A percentile compares a stretch with the other conserved stretches of the same genome.
Evolutionary conservation across 1,284 basidiomycete species (phyloP).

Genomic region (Cutaneotrichosporon sp.): DNA sequence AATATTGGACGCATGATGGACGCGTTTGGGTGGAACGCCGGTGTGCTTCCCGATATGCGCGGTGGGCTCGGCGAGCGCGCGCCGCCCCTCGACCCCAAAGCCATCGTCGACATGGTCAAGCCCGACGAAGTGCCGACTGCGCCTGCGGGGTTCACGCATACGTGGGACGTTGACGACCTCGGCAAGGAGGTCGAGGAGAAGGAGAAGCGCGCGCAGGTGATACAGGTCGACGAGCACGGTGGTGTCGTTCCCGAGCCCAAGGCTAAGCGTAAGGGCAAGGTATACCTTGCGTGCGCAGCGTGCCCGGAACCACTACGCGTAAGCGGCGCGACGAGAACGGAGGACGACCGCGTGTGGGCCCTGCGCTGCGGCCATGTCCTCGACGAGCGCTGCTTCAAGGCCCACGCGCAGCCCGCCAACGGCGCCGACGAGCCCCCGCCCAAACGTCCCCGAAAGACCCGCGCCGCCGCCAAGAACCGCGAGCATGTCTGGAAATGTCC

Average conservation of each 20-base stretch:
- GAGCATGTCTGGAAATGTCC: constrained; percentile 36
- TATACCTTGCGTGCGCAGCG: constrained; percentile 34
- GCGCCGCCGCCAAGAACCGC: constrained; percentile 2
- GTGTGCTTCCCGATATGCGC: neutral
- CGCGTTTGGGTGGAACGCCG: neutral
- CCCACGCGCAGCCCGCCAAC: constrained; percentile 5
- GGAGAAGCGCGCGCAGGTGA: neutral
- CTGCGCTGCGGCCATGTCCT: constrained; percentile 47
- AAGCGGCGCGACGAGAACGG: constrained; percentile 27
- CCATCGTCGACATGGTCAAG: constrained; percentile 22
- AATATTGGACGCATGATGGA: neutral
- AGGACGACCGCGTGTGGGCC: constrained; percentile 38
- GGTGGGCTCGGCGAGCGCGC: neutral
- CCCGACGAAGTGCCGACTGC: constrained; percentile 9
- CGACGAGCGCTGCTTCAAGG: constrained; percentile 41
- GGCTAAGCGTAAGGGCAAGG: constrained; percentile 10
- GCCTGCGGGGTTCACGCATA: constrained; percentile 18
- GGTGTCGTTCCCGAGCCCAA: constrained; percentile 16
- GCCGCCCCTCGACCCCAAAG: neutral
- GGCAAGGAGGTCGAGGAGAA: constrained; percentile 5
- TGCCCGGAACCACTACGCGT: constrained; percentile 37
- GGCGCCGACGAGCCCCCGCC: neutral
- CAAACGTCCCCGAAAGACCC: constrained; percentile 4
- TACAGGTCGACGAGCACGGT: constrained; percentile 29
- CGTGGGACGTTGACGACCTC: constrained; percentile 28